phyloP scores from a whole-genome alignment of 2,329 filamentous ascomycete genomes.

The Sclerotinia glacialis region DNA sequence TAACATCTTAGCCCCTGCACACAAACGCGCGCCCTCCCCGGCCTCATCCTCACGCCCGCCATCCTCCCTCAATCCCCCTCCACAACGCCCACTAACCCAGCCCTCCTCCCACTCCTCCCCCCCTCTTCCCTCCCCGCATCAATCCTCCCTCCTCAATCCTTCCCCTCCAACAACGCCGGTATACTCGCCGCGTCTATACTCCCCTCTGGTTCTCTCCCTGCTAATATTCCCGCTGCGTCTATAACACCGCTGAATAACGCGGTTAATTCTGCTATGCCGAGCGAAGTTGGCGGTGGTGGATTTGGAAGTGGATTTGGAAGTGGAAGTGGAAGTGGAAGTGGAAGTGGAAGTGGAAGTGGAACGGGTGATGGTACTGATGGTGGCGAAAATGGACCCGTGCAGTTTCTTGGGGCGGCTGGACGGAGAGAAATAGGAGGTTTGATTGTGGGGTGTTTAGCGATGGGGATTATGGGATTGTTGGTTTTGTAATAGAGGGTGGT shows the following conservation, averaged over 20 bases:
- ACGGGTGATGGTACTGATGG: no score
- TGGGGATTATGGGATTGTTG: not conserved
- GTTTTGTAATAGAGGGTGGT: not conserved
- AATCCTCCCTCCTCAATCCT: not conserved
- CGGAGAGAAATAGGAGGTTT: not conserved
- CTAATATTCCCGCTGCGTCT: not conserved
- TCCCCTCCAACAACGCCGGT: not conserved
- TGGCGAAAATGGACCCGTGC: not conserved
- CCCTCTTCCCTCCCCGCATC: not conserved
- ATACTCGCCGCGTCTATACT: not conserved
- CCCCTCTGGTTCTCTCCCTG: not conserved
- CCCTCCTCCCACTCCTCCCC: not conserved
- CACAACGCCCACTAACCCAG: not conserved
- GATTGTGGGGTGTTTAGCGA: not conserved
- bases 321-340: no score
- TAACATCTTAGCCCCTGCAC: conserved; percentile 2
- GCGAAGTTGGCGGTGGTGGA: not conserved
- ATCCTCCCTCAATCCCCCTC: not conserved
- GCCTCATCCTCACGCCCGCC: not conserved
- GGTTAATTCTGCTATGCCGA: not conserved
- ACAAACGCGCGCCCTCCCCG: not conserved
- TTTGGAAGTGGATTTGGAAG: no score
- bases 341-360: no score
- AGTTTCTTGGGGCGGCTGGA: not conserved
- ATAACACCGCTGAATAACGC: not conserved